Evolutionary conservation across 345 rosid species (phyloP), one percentile per base, ranked within the genome.

Genomic region (Erysimum cheiranthoides): DNA sequence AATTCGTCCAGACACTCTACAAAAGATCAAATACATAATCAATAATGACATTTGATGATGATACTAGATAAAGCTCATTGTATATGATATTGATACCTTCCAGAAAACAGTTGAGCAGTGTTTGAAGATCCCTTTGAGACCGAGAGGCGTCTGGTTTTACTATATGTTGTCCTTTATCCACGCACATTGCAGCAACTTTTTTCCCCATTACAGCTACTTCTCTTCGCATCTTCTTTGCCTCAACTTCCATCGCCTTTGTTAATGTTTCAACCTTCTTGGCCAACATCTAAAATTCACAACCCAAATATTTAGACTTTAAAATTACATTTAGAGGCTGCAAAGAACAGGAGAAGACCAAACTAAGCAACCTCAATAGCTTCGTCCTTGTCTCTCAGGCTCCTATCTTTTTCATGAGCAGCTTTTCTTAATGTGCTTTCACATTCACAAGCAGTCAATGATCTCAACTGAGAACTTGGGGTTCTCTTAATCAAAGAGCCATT

Each of bases 201-300:
- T 95, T 95, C 71, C 89, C 99, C 99, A 95, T 95, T 8, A 87
- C 89, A 69, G 97, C 94, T 68, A 95, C 99, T 84, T 95, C 99
- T 80, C 97, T 89, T 81, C 97, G 84, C 97, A 95, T 95, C 86
- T 92, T 95, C 87, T 95, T 95, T 47, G 97, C 93, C 83, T 95
- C 97, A 67, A 95, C 93, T 79, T 90, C 99, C 99, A 95, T 95
- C 67, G 99, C 97, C 81, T 92, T 95, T 50, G 96, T 90, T 84
- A 95, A 85, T 36, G 97, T 95, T 64, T 95, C 99, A 73, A 92
- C 97, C 74, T 92, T 95, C 85, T 89, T 95, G 14, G 99, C 96
- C 42, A 95, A 77, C 97, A 95, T 92, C 99, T 95, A 39, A 51
- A 68, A 78, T 61, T 30, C 76, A 70, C 14, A 21, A 21, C 25